Evolutionary conservation across 139 green algal genomes (phyloP), one percentile per base, ranked within the genome.

Genomic region (Spirogloea muscicola): DNA sequence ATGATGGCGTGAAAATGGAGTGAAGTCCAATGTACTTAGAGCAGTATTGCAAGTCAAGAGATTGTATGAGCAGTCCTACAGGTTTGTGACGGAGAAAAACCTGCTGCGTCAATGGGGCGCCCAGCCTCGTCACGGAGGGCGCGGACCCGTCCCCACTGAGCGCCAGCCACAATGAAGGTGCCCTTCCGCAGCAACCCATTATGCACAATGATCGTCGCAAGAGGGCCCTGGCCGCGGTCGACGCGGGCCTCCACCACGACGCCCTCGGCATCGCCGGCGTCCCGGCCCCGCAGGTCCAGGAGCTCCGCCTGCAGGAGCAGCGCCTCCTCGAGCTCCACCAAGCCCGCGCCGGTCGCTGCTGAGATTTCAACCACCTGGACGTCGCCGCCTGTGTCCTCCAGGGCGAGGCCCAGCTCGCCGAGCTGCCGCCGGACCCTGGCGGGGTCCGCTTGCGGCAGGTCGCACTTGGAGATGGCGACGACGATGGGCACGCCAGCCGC

Each of bases 251-350:
- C 93, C 9, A 97, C 86, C 51, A 97, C 91, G 33, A 86, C 81
- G 3, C 37, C 93, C 46, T 83, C 72, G 1, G 85, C 91, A 16
- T 83, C 80, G 10, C 86, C 61, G 62, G 6, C 80, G 44, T 38
- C 52, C 40, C 70, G 75, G 16, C 88, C 89, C 16, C 68, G 58
- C 67, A 96, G 84, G 37, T 96, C 91, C 83, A 96, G 85, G 49
- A 94, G 42, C 73, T 95, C 90, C 16, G 90, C 86, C 84, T 94
- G 87, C 74, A 97, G 85, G 73, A 92, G 74, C 51, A 97, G 74
- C 0, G 91, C 87, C 71, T 96, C 91, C 76, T 95, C 86, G 58
- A 97, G 83, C 42, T 90, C 86, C 0, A 68, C 36, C 43, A 97
- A 81, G 1, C 93, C 93, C 25, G 49, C 3, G 1, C 85, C 82